A percentile compares a stretch with the other conserved stretches of the same genome.
These are phyloP conservation scores for Brassica cretica DNA, from an alignment of 345 rosid genomes.

Conservation along the genomic window DNA sequence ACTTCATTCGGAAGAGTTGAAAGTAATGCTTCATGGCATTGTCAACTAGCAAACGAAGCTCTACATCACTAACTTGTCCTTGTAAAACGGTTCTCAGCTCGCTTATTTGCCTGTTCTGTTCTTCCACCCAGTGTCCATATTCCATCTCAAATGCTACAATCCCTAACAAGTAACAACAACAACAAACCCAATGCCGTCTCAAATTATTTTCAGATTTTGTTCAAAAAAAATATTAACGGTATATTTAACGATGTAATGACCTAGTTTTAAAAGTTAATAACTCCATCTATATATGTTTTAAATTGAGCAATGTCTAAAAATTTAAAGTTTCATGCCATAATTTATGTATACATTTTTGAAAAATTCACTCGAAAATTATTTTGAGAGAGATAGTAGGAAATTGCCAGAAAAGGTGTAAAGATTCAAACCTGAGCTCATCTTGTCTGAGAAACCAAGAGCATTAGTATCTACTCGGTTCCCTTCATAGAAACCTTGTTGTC, in stretches of 20 bases:
- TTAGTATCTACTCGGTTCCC: conserved; percentile 56
- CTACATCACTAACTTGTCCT: conserved; percentile 55
- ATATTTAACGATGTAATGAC: neutral
- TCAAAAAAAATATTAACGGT: neutral
- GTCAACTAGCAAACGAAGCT: conserved; percentile 69
- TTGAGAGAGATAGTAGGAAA: neutral
- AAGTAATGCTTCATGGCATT: conserved; percentile 67
- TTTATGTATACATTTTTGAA: too few relatives aligned
- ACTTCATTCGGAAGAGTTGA: conserved; percentile 83
- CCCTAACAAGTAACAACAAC: conserved; percentile 42
- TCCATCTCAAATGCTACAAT: conserved; percentile 84
- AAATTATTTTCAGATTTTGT: neutral
- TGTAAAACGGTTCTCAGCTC: conserved; percentile 66
- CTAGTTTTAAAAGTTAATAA: neutral
- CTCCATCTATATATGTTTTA: neutral
- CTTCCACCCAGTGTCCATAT: conserved; percentile 85
- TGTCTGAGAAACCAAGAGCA: conserved; percentile 53
- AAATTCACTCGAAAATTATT: neutral
- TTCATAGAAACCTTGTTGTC: conserved; percentile 69
- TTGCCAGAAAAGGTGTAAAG: neutral
- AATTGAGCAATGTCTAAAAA: too few relatives aligned
- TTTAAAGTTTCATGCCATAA: neutral
- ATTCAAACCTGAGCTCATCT: conserved; percentile 64
- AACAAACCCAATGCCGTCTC: neutral
- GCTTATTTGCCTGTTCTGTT: conserved; percentile 59